These are phyloP conservation scores for Cercis canadensis DNA, from an alignment of 306 rosid genomes.

Conservation along the genomic window DNA sequence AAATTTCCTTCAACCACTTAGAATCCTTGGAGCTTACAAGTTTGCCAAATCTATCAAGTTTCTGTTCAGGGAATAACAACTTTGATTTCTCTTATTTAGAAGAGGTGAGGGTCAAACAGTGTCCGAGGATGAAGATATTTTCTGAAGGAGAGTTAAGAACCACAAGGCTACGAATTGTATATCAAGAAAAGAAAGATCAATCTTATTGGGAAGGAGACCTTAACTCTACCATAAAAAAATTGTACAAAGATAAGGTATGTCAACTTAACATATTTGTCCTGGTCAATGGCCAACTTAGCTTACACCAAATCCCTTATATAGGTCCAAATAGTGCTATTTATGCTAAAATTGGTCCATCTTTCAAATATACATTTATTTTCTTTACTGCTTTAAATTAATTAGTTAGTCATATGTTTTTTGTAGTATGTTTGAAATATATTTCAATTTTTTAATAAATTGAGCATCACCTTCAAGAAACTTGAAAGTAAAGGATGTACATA, in stretches of 20 bases:
- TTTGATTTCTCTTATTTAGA: neutral
- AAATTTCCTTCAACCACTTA: neutral
- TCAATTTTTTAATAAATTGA: too few relatives aligned
- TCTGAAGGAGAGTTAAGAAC: neutral
- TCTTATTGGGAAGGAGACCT: neutral
- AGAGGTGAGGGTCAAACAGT: neutral
- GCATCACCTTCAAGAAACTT: too few relatives aligned
- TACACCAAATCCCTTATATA: too few relatives aligned
- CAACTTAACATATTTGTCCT: too few relatives aligned
- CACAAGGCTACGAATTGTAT: neutral
- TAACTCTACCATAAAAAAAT: neutral
- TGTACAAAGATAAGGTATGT: neutral
- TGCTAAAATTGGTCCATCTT: too few relatives aligned
- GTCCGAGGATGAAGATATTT: neutral
- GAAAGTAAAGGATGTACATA: too few relatives aligned
- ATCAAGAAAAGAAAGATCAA: neutral
- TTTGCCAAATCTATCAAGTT: neutral
- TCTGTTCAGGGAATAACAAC: neutral
- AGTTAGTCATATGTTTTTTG: too few relatives aligned
- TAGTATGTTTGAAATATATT: too few relatives aligned
- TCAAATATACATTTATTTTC: too few relatives aligned
- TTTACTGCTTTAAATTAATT: too few relatives aligned
- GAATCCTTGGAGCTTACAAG: neutral
- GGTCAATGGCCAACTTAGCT: too few relatives aligned
- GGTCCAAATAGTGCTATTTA: too few relatives aligned